Conservation (phyloP, 345 rosid genomes). For the Aethionema arabicum region DNA sequence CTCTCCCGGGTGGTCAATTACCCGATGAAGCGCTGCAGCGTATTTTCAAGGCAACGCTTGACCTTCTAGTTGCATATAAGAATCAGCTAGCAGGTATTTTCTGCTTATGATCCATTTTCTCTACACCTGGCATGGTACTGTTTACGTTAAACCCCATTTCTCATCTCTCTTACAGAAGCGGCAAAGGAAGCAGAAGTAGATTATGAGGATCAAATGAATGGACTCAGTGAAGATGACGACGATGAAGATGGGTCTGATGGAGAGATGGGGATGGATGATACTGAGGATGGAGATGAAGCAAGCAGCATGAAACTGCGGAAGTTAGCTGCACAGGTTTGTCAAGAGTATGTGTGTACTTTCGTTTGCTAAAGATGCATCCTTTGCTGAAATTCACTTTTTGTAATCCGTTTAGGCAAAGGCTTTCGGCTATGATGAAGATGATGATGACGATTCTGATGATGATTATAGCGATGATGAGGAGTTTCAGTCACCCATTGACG, state of each 20-base stretch:
- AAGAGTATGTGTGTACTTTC: constrained; percentile 15
- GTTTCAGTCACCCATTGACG: constrained; percentile 92
- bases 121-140: constrained; percentile 11
- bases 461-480: constrained; percentile 94
- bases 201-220: constrained; percentile 92
- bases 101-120: constrained; percentile 11
- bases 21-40: constrained; percentile 87
- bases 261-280: constrained; percentile 95
- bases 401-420: constrained; percentile 53
- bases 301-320: constrained; percentile 73
- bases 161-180: constrained; percentile 54
- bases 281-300: constrained; percentile 95
- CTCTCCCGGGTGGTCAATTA: constrained; percentile 80
- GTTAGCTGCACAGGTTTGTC: constrained; percentile 83
- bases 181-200: constrained; percentile 79
- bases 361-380: not conserved
- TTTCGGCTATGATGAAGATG: constrained; percentile 62
- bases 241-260: constrained; percentile 84
- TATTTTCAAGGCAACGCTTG: constrained; percentile 80
- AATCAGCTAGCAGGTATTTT: constrained; percentile 92
- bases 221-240: constrained; percentile 86
- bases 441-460: constrained; percentile 73
- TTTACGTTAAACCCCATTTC: constrained; percentile 7
- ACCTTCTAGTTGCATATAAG: constrained; percentile 82
- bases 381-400: constrained; percentile 2